These are phyloP conservation scores for Agarophyton chilense DNA, from an alignment of 23 red algal genomes.

Conservation along the genomic window DNA sequence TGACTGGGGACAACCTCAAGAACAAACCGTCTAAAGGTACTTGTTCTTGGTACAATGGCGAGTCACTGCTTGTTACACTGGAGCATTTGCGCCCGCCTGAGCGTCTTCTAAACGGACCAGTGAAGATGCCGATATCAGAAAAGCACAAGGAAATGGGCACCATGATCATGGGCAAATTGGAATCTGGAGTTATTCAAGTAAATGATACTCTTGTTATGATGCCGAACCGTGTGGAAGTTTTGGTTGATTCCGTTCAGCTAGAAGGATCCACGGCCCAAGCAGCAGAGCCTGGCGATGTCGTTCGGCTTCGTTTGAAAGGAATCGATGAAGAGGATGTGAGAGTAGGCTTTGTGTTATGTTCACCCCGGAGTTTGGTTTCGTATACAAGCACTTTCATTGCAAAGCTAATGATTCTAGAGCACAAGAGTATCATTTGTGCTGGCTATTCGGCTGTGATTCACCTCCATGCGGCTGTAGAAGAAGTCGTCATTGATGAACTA, in stretches of 20 bases:
- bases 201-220: constrained; percentile 89
- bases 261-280: constrained; percentile 77
- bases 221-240: constrained; percentile 81
- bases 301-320: constrained; percentile 92
- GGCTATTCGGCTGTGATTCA: constrained; percentile 96
- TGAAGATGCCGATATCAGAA: constrained; percentile 90
- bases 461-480: constrained; percentile 85
- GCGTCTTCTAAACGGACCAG: constrained; percentile 70
- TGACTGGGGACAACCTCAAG: constrained; percentile 86
- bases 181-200: constrained; percentile 87
- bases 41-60: constrained; percentile 89
- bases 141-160: constrained; percentile 99
- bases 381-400: constrained; percentile 82
- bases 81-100: constrained; percentile 87
- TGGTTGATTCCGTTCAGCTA: constrained; percentile 78
- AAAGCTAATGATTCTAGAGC: constrained; percentile 92
- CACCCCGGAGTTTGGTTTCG: constrained; percentile 63
- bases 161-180: constrained; percentile 90
- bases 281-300: constrained; percentile 93
- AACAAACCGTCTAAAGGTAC: constrained; percentile 27
- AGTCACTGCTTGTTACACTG: constrained; percentile 78
- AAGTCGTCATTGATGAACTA: constrained; percentile 76
- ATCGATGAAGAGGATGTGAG: constrained; percentile 96
- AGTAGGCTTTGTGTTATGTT: constrained; percentile 88
- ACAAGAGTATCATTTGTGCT: constrained; percentile 95